Evolutionary conservation across 2,329 filamentous ascomycete species (phyloP), one percentile per base, ranked within the genome.

Genomic region (Thelonectria blattea): DNA sequence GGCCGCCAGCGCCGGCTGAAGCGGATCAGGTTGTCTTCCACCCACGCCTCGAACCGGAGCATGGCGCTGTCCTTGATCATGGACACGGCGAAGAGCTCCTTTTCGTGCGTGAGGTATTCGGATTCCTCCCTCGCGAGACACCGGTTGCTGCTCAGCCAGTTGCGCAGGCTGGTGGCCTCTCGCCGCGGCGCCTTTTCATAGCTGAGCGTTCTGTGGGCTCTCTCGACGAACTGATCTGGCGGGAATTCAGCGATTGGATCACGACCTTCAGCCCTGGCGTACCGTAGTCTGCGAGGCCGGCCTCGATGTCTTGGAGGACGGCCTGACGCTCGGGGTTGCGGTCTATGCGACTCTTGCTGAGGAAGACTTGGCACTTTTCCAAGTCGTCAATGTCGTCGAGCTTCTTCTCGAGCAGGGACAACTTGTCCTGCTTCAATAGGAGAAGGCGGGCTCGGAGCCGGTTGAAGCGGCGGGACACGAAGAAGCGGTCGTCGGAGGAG

Each of bases 341-440:
- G 61, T 72, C 70, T 3, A 30, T 43, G 7, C 69, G 61, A 18
- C 58, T 63, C 11, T 24, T 55, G 10, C 20, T 45, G n/a, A 60
- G 51, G n/a, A 49, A 60, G 3, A 60, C 14, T 3, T 47, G 53
- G 30, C 32, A 56, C 8, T 20, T 24, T 52, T 74, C 67, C 8
- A 67, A 49, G 27, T 60, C 24, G 57, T 76, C 73, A 8, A 71
- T 62, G 32, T 66, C 32, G 3, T 74, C 64, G 0, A 75, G 63
- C 24, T 62, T n/a, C 52, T 68, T 14, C 56, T 76, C 73, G 2
- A 76, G 69, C 7, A 68, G 27, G 8, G 62, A 65, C 2, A 76
- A 17, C 34, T 58, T 58, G 51, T 75, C 72, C 57, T 76, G 73
- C 54, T 75, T 74, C 9, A 72, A 52, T 9, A 75, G 67, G 5